Evolutionary conservation across 495 filamentous ascomycete species (phyloP).

Genomic region (Copromyces sp.): DNA sequence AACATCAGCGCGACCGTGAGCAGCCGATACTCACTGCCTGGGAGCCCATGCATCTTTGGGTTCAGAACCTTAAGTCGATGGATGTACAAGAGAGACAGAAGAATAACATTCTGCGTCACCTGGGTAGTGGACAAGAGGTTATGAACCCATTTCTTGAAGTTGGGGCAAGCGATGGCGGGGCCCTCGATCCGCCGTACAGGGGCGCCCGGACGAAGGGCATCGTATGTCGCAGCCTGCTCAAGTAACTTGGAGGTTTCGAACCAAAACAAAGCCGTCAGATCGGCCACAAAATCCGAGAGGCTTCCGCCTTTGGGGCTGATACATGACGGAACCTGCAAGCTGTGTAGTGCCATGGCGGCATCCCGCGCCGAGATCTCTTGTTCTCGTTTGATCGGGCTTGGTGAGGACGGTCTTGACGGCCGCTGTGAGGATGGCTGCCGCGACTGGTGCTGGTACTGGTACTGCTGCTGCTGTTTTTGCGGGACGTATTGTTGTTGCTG

Average conservation of each 20-base stretch:
- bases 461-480: not conserved
- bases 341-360: constrained; percentile 45
- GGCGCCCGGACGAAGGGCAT: constrained; percentile 26
- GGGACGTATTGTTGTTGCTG: not conserved
- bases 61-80: constrained; percentile 88
- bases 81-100: constrained; percentile 86
- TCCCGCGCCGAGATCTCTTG: constrained; percentile 22
- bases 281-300: constrained; percentile 71
- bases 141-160: constrained; percentile 90
- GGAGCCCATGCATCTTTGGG: constrained; percentile 74
- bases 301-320: constrained; percentile 66
- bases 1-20: constrained; percentile 96
- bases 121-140: constrained; percentile 88
- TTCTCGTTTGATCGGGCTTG: constrained; percentile 17
- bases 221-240: constrained; percentile 57
- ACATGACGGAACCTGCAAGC: constrained; percentile 58
- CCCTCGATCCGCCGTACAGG: constrained; percentile 47
- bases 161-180: constrained; percentile 64
- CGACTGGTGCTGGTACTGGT: constrained; percentile 9
- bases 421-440: constrained; percentile 18
- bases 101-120: constrained; percentile 90
- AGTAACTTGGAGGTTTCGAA: constrained; percentile 82
- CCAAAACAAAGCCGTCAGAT: constrained; percentile 98
- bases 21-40: constrained; percentile 90
- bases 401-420: constrained; percentile 25